Evolutionary conservation across 164 flowering plant species (phyloP).

Genomic region (Aristolochia californica): DNA sequence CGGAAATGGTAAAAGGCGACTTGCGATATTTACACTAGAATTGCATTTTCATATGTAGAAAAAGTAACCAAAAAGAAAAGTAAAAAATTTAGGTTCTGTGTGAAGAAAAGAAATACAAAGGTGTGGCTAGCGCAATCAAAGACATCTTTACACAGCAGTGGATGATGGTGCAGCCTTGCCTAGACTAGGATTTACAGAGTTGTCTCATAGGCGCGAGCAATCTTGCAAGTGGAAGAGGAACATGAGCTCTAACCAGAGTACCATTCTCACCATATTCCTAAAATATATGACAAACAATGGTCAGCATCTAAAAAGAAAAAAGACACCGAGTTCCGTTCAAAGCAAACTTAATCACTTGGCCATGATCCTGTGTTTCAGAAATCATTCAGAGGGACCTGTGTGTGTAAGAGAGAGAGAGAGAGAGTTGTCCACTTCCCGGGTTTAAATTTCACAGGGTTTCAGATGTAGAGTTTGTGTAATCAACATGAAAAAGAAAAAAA

Average conservation of each 20-base stretch:
- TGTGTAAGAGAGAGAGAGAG: no score
- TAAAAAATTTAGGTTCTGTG: not conserved
- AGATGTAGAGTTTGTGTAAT: no score
- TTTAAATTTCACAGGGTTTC: no score
- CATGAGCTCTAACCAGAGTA: conserved; percentile 62
- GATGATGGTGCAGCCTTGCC: not conserved
- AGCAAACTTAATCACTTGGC: not conserved
- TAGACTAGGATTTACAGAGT: conserved; percentile 21
- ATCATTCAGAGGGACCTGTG: no score
- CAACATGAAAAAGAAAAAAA: no score
- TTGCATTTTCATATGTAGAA: no score
- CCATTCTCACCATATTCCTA: conserved; percentile 83
- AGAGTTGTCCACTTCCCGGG: no score
- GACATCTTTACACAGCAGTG: not conserved
- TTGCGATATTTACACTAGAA: no score
- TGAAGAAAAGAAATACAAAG: not conserved
- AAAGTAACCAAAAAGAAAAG: no score
- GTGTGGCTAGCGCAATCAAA: not conserved
- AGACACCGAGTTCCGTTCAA: not conserved
- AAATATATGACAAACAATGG: not conserved
- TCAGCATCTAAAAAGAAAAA: not conserved
- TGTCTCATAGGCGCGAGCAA: conserved; percentile 87
- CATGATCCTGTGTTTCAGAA: not conserved
- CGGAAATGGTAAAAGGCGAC: no score
- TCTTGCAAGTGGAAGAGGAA: conserved; percentile 77